Conservation (phyloP, 106 monocot species). For the Gastrodia elata region DNA sequence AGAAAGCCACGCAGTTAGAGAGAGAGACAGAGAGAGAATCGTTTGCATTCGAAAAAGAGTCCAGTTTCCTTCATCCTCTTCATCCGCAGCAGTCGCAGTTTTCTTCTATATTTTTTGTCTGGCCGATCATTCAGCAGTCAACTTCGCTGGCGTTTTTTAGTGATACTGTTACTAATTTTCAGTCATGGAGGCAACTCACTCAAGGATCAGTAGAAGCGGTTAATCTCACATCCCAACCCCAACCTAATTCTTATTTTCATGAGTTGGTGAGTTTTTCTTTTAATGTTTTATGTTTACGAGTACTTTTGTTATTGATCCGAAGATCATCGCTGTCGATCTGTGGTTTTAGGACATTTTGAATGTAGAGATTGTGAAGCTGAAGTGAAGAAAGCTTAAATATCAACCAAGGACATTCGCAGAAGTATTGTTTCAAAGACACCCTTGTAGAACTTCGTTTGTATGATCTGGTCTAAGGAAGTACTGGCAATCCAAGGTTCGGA, state of each 20-base stretch:
- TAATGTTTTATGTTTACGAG: background rate
- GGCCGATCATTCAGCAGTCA: background rate
- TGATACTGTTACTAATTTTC: background rate
- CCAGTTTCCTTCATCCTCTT: background rate
- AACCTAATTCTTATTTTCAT: slow-evolving; percentile 8
- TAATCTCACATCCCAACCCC: background rate
- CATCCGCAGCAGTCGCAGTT: background rate
- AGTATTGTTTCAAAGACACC: background rate
- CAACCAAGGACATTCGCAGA: background rate
- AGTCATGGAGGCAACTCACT: background rate
- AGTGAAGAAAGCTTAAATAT: background rate
- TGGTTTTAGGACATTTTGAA: background rate
- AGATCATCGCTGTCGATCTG: slow-evolving; percentile 7
- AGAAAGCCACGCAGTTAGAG: background rate
- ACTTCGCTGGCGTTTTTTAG: slow-evolving; percentile 2
- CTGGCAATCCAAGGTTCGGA: background rate
- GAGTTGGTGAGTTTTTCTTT: slow-evolving; percentile 9
- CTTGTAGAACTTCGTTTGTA: background rate
- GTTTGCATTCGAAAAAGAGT: background rate
- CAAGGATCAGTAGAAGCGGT: background rate
- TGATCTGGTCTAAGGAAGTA: background rate
- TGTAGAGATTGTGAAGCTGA: background rate
- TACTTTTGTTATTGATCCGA: background rate
- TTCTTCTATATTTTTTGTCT: background rate
- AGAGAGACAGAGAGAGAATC: background rate